Evolutionary conservation across 495 filamentous ascomycete genomes (phyloP), one percentile per base, ranked within the genome.

Genomic region (Lepidopterella palustris): DNA sequence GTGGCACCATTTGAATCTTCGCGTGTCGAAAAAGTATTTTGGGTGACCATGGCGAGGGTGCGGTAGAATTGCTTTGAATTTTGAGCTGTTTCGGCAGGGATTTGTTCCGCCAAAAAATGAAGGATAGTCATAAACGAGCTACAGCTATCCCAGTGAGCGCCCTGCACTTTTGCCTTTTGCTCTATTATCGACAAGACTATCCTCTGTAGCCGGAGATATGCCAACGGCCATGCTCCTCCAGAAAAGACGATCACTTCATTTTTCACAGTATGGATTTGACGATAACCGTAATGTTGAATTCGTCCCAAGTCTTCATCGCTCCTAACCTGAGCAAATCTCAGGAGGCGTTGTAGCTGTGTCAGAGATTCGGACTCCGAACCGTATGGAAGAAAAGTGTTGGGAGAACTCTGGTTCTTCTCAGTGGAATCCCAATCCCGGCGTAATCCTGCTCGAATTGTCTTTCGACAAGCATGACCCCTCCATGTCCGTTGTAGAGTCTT

Each of bases 401-500:
- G 18, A 27, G 21, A 28, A 4, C 31, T 11, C n/a, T 45, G 58
- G 10, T 24, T 20, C 53, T 61, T 59, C 61, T 61, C 68, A 63
- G 26, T 63, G 48, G 45, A 50, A 72, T 97, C 91, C 81, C 90
- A 92, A 59, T 83, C 78, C 48, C 73, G 67, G 66, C 90, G 81
- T 74, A 87, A 87, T 15, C 60, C 54, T 24, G 72, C 64, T 59
- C 81, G 79, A 62, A 88, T 75, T 55, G 71, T 67, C 61, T 78
- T 80, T 64, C 90, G 80, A 26, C 75, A 82, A 54, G 75, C 81
- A 70, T 92, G 79, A 8, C 89, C 90, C 74, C 93, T 80, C 92
- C 92, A 98, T 72, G 79, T 74, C 60, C 84, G 81, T 71, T 98
- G 93, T 61, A 97, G 80, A 45, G 76, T 77, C 61, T 81, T 86